Evolutionary conservation across 192 early-diverging fungal genomes (phyloP).

Genomic region (Backusella luteola): DNA sequence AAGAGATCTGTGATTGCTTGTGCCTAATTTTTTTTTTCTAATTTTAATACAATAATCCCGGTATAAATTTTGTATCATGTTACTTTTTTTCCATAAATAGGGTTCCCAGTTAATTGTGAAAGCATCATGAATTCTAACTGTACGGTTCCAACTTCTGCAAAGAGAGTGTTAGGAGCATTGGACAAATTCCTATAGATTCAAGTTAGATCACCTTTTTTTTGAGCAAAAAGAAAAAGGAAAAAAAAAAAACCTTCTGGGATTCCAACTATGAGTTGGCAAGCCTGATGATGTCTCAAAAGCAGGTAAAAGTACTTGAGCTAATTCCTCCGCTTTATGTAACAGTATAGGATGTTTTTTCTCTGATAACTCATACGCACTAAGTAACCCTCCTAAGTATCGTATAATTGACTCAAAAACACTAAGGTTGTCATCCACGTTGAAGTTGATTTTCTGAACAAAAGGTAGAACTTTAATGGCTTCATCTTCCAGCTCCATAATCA

Average conservation of each 20-base stretch:
- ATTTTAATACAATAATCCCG: background rate
- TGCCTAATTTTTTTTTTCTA: constrained; percentile 23
- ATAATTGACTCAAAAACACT: constrained; percentile 87
- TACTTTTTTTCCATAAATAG: constrained; percentile 60
- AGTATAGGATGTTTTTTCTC: constrained; percentile 51
- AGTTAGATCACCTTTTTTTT: background rate
- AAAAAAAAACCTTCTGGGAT: constrained; percentile 35
- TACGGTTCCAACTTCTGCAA: constrained; percentile 39
- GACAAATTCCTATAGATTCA: background rate
- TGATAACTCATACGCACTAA: constrained; percentile 84
- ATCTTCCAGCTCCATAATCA: constrained; percentile 77
- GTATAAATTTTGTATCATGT: background rate
- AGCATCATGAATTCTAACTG: constrained; percentile 85
- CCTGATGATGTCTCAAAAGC: constrained; percentile 71
- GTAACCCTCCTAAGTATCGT: constrained; percentile 72
- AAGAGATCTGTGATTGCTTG: constrained; percentile 28
- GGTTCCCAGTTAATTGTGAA: constrained; percentile 68
- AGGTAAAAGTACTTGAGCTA: constrained; percentile 62
- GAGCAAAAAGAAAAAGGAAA: background rate
- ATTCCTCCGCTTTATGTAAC: constrained; percentile 66
- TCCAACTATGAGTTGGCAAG: constrained; percentile 59
- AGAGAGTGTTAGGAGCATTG: background rate
- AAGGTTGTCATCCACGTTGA: constrained; percentile 55
- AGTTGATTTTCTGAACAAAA: constrained; percentile 43
- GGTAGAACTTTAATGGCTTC: constrained; percentile 72